These are phyloP conservation scores for Coccomyxa sp. DNA, from an alignment of 139 green algal genomes.

Conservation along the genomic window DNA sequence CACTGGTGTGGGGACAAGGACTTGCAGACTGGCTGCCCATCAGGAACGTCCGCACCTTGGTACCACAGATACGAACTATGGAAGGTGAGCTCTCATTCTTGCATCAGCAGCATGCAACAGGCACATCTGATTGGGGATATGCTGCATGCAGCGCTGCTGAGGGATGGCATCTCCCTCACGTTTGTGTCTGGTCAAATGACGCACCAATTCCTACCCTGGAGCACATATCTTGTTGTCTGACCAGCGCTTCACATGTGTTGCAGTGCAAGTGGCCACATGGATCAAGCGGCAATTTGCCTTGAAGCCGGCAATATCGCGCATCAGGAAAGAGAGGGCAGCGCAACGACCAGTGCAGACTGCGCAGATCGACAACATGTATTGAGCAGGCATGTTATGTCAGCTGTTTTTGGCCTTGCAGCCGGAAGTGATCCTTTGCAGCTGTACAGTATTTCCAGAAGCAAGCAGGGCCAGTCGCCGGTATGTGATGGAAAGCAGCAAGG, in stretches of 20 bases:
- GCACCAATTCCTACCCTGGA: neutral
- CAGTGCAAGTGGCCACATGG: constrained; percentile 58
- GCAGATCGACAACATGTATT: constrained; percentile 52
- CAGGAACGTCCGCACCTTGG: constrained; percentile 82
- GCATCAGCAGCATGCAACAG: neutral
- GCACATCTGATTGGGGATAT: too few relatives aligned
- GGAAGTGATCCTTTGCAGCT: neutral
- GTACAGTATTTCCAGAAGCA: neutral
- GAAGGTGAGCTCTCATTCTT: constrained; percentile 54
- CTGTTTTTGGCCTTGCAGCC: neutral
- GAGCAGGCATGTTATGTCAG: neutral
- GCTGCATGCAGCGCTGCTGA: neutral
- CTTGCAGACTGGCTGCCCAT: constrained; percentile 85
- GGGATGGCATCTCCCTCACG: neutral
- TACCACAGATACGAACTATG: constrained; percentile 79
- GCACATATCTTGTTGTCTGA: neutral
- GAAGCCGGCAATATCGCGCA: constrained; percentile 39
- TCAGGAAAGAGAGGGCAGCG: constrained; percentile 24
- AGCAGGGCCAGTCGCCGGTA: neutral
- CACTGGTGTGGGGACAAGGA: constrained; percentile 87
- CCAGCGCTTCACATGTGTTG: neutral
- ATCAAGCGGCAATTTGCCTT: constrained; percentile 54
- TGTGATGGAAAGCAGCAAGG: neutral
- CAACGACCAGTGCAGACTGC: neutral
- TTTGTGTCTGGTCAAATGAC: too few relatives aligned